Percentiles rank a stretch among this genome's conserved stretches.
These are phyloP conservation scores for Pythium dissotocum DNA, from an alignment of 352 stramenopile species.

Conservation along the genomic window DNA sequence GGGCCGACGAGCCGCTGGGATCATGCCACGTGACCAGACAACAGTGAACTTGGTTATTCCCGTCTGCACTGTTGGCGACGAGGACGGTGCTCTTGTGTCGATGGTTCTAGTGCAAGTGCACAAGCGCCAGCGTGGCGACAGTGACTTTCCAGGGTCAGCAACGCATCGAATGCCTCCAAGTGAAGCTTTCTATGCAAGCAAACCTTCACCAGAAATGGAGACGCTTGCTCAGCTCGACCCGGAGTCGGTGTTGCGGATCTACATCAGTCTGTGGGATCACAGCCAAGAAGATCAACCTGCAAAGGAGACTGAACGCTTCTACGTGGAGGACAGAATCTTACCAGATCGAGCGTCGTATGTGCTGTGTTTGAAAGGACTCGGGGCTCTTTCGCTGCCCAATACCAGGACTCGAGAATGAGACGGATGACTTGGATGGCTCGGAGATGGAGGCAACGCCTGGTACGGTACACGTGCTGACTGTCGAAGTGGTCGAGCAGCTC, in stretches of 20 bases:
- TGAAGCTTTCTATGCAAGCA: background rate
- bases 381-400: background rate
- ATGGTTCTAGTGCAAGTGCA: conserved; percentile 8
- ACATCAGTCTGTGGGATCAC: background rate
- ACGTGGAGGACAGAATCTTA: background rate
- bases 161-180: background rate
- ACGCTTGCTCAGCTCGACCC: background rate
- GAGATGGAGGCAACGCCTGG: too few species aligned
- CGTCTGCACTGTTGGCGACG: conserved; percentile 7
- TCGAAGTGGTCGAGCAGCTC: background rate
- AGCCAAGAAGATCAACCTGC: background rate
- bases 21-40: conserved; percentile 20
- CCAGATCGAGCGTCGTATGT: background rate
- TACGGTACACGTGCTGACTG: too few species aligned
- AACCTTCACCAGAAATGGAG: background rate
- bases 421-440: too few species aligned
- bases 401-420: too few species aligned
- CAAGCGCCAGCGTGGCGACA: background rate
- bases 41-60: conserved; percentile 25
- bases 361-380: background rate
- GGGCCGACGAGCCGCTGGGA: conserved; percentile 20
- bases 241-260: background rate
- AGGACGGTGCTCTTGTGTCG: background rate
- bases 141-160: background rate
- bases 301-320: background rate